A percentile compares a stretch with the other conserved stretches of the same genome.
These are phyloP conservation scores for Heimioporus retisporus DNA, from an alignment of 1,284 basidiomycete genomes.

Conservation along the genomic window DNA sequence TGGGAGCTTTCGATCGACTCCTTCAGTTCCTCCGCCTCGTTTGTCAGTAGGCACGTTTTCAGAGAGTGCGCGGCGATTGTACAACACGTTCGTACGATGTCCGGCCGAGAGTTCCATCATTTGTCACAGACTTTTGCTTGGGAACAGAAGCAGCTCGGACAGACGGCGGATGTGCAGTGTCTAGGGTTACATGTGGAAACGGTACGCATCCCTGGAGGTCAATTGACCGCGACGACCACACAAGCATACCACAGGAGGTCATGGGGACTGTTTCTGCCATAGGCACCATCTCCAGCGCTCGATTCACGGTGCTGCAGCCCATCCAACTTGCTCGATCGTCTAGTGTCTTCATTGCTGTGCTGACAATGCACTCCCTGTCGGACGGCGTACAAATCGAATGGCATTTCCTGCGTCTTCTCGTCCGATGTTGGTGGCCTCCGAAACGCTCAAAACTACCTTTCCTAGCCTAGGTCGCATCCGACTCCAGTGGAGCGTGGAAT, in stretches of 20 bases:
- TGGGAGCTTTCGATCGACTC: constrained; percentile 11
- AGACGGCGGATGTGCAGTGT: constrained; percentile 41
- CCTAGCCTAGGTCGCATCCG: background rate
- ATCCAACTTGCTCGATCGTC: too few relatives aligned
- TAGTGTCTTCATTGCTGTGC: too few relatives aligned
- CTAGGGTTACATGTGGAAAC: constrained; percentile 44
- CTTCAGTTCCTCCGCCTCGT: constrained; percentile 20
- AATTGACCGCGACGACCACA: background rate
- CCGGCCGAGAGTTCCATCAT: constrained; percentile 30
- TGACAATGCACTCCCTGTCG: too few relatives aligned
- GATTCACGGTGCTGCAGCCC: too few relatives aligned
- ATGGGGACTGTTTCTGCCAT: too few relatives aligned
- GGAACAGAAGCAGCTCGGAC: constrained; percentile 22
- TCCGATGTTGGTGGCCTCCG: background rate
- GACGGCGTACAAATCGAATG: constrained; percentile 54
- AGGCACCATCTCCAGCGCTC: too few relatives aligned
- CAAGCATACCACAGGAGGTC: too few relatives aligned
- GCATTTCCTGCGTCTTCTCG: constrained; percentile 36
- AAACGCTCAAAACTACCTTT: too few relatives aligned
- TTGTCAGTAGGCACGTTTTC: too few relatives aligned
- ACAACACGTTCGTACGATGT: constrained; percentile 27
- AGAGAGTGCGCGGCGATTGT: too few relatives aligned
- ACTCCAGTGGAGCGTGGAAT: constrained; percentile 8
- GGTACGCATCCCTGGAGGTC: constrained; percentile 45
- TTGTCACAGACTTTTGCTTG: background rate